Evolutionary conservation across 768 basidiomycete genomes (phyloP), one percentile per base, ranked within the genome.

Genomic region (Serendipita sp.): DNA sequence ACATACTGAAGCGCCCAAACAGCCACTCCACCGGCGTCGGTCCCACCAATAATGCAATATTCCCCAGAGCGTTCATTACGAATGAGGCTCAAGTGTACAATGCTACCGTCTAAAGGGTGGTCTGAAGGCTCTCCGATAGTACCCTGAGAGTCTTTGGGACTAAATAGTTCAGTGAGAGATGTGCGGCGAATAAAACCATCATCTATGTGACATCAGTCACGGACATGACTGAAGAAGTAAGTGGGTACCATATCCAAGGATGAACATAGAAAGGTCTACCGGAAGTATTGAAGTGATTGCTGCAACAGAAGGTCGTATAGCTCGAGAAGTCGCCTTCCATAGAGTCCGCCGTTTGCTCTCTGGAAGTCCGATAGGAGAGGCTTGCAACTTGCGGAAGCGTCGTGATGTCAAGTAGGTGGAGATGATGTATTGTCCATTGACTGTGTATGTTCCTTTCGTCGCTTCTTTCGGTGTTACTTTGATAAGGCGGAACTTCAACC

Each of bases 11-110:
- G 67, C 2, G 80, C 77, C 90, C 89, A 93, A 64, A 90, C 76
- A 0, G 81, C 83, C 30, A 93, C 78, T 0, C 85, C 84, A 2
- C 92, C 92, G 69, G 90, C 88, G 65, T 88, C 86, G 0, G 79
- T 81, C 2, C 91, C 89, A 13, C 87, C 90, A 13, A 90, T 74
- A 15, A 94, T 75, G 37, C 83, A 80, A 16, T 74, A 79, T 66
- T 88, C 83, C 44, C 79, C 79, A 0, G 84, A 86, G 44, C 83
- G 72, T 16, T 77, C 75, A 68, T 86, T 85, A 60, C 80, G 78
- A 7, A 83, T 77, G 16, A 79, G 68, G 69, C 85, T 81, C 37
- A 92, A 72, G 8, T 75, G 72, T 37, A 78, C 68, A 66, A 91
- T 71, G 63, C 67, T 67, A 0, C 80, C 84, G 63, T 75, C 71